Conservation (phyloP, 345 rosid species). For the Atalantia buxifolia region DNA sequence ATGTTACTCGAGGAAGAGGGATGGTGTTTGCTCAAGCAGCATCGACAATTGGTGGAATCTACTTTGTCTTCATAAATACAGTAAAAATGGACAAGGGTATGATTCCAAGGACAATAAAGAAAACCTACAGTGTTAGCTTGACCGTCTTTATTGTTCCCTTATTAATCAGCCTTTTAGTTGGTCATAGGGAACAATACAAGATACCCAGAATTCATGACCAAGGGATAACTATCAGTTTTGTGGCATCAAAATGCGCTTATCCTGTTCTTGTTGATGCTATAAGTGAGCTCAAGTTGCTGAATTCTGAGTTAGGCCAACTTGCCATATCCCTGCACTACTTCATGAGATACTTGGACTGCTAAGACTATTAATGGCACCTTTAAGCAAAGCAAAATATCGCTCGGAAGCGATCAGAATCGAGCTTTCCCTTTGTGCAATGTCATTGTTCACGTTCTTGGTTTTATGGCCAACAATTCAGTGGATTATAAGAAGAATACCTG, state of each 20-base stretch:
- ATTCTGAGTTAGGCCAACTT: slow-evolving; percentile 32
- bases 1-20: slow-evolving; percentile 5
- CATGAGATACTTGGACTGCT: neutral
- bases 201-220: neutral
- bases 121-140: slow-evolving; percentile 11
- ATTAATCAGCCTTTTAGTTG: neutral
- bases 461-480: slow-evolving; percentile 12
- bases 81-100: slow-evolving; percentile 25
- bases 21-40: neutral
- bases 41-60: slow-evolving; percentile 1
- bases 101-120: slow-evolving; percentile 3
- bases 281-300: slow-evolving; percentile 31
- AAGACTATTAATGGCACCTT: neutral
- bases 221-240: neutral
- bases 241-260: no score
- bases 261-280: slow-evolving; percentile 16
- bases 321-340: slow-evolving; percentile 23
- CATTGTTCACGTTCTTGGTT: neutral
- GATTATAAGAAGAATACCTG: slow-evolving; percentile 15
- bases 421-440: slow-evolving; percentile 3
- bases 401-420: no score
- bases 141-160: slow-evolving; percentile 6
- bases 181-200: no score
- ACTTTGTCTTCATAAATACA: slow-evolving; percentile 19
- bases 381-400: neutral